Base-by-base conservation (phyloP, 441 rosid genomes). In the Gossypium aridum region DNA sequence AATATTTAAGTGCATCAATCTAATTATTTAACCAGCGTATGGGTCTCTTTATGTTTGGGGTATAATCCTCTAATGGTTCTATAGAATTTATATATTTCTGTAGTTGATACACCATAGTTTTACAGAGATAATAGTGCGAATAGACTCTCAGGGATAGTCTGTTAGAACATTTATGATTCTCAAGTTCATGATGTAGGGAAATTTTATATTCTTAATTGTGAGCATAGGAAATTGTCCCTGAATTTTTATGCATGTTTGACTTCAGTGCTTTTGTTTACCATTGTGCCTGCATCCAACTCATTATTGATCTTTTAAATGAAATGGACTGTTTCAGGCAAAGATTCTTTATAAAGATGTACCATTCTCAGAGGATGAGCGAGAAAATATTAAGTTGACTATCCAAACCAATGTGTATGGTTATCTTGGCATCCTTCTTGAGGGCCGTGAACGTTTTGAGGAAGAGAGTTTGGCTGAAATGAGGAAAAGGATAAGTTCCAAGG, bases 401-500 rank as follows among this genome's bases (percentile, higher is more conserved):
- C 99, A 93, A 82, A 88, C 91, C 82, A 96, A 96, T 75, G 91
- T 89, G 45, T 96, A 90, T 28, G 85, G 91, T 45, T 95, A 93
- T 86, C 91, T 95, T 73, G 97, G 95, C 71, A 83, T 91, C 70
- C 92, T 95, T 55, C 92, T 95, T 0, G 98, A 93, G 86, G 98
- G 92, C 7, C 91, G 98, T 34, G 97, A 93, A 63, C 87, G 86
- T 59, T 96, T 93, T 67, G 98, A 92, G 80, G 96, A 93, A 81
- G 97, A 93, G 75, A 80, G 85, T 80, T 84, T 82, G 81, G 82
- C 76, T 78, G 87, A 74, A 80, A 84, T 67, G 83, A 77, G 80
- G 62, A 75, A 78, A 34, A 82, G 75, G 62, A 80, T 61, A 45
- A 74, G 80, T 72, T 76, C 79, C 31, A 74, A 77, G 64, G 86